phyloP scores from a whole-genome alignment of 805 yeast genomes.

The Myxozyma neotropica region DNA sequence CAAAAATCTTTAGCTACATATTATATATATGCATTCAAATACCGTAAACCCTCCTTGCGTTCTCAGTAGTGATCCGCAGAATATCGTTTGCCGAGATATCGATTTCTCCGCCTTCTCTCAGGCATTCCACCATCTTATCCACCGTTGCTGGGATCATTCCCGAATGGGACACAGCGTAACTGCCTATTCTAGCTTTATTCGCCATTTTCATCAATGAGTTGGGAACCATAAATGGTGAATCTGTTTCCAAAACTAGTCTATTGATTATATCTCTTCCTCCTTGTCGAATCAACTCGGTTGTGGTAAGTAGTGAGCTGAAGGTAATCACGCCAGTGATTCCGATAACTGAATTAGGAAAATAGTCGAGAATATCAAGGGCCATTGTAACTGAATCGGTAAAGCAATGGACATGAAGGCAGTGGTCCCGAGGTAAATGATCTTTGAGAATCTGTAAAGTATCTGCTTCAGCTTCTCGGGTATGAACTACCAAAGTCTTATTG shows the following conservation, averaged over 20 bases:
- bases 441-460: slow-evolving; percentile 21
- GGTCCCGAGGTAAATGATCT: slow-evolving; percentile 14
- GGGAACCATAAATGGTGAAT: slow-evolving; percentile 30
- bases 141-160: slow-evolving; percentile 32
- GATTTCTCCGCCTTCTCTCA: slow-evolving; percentile 7
- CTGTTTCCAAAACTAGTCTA: slow-evolving; percentile 28
- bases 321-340: slow-evolving; percentile 33
- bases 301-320: slow-evolving; percentile 20
- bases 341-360: slow-evolving; percentile 26
- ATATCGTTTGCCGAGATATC: slow-evolving; percentile 16
- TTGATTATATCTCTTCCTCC: slow-evolving; percentile 14
- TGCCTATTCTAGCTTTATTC: slow-evolving; percentile 1
- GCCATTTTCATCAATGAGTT: background rate
- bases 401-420: slow-evolving; percentile 27
- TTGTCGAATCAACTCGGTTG: slow-evolving; percentile 15
- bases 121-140: slow-evolving; percentile 20
- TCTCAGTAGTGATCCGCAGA: slow-evolving; percentile 15
- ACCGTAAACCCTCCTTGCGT: slow-evolving; percentile 20
- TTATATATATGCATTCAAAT: slow-evolving; percentile 1
- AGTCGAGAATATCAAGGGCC: slow-evolving; percentile 16
- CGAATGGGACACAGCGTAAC: slow-evolving; percentile 25
- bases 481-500: slow-evolving; percentile 25
- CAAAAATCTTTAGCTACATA: background rate
- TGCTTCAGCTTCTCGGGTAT: slow-evolving; percentile 29
- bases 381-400: slow-evolving; percentile 27